A percentile compares a stretch with the other conserved stretches of the same genome.
These are phyloP conservation scores for Ilyonectria robusta DNA, from an alignment of 2,329 filamentous ascomycete species.

Conservation along the genomic window DNA sequence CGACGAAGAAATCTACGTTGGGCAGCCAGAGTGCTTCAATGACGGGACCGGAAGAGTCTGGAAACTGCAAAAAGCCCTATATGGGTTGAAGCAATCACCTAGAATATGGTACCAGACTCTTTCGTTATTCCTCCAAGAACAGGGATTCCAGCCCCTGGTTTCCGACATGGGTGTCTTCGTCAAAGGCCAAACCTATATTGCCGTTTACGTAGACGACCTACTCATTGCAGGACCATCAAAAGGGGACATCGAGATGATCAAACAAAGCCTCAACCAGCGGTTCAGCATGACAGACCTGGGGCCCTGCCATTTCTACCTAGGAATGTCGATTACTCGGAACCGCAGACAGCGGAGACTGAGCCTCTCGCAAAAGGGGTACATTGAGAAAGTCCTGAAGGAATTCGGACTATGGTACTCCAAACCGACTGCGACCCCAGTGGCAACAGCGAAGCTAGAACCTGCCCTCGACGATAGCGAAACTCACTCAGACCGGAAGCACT, in stretches of 20 bases:
- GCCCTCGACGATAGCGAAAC: background rate
- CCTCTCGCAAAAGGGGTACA: too few relatives aligned
- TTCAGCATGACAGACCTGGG: background rate
- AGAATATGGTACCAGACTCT: slow-evolving; percentile 1
- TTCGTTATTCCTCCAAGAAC: background rate
- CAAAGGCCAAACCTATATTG: slow-evolving; percentile 9
- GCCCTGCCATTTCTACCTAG: too few relatives aligned
- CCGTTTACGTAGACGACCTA: slow-evolving; percentile 1
- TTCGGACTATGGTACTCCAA: background rate
- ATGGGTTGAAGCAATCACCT: slow-evolving; percentile 4
- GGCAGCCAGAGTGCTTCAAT: background rate
- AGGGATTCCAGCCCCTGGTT: background rate
- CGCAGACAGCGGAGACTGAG: too few relatives aligned
- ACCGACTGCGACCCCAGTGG: background rate
- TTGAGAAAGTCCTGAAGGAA: background rate
- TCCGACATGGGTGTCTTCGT: background rate
- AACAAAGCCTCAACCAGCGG: background rate
- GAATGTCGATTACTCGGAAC: too few relatives aligned
- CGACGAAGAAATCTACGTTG: slow-evolving; percentile 11
- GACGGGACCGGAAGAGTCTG: background rate
- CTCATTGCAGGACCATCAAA: background rate
- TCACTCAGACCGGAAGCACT: background rate
- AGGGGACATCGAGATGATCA: background rate
- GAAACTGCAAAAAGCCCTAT: slow-evolving; percentile 2
- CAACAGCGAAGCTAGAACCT: background rate